A percentile compares a stretch with the other conserved stretches of the same genome.
These are phyloP conservation scores for Tylopilus intermedius DNA, from an alignment of 768 basidiomycete genomes.

Conservation along the genomic window DNA sequence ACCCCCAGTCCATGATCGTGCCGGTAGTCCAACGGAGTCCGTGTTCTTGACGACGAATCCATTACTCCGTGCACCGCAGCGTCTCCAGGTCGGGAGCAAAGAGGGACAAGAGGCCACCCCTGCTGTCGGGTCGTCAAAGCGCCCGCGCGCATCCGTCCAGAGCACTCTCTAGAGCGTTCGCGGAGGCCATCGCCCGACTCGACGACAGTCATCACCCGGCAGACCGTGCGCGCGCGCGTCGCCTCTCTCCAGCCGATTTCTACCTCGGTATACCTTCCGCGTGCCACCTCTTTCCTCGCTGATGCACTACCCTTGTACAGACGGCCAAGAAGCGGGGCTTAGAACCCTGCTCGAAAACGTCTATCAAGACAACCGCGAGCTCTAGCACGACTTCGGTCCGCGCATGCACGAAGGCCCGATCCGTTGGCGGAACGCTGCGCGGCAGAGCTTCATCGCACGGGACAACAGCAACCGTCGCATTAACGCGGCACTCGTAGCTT, in stretches of 20 bases:
- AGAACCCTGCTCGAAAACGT: conserved; percentile 84
- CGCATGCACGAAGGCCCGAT: conserved; percentile 76
- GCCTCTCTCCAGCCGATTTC: conserved; percentile 59
- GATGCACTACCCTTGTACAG: conserved; percentile 35
- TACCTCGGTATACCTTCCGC: conserved; percentile 49
- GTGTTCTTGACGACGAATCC: conserved; percentile 69
- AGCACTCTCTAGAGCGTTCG: conserved; percentile 44
- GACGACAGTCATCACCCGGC: conserved; percentile 51
- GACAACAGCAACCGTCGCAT: conserved; percentile 56
- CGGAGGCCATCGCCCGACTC: conserved; percentile 61
- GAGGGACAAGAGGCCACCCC: conserved; percentile 74
- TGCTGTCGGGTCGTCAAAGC: conserved; percentile 75
- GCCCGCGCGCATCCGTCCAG: conserved; percentile 60
- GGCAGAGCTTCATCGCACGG: conserved; percentile 63
- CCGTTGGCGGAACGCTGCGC: conserved; percentile 66
- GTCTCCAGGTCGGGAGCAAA: conserved; percentile 63
- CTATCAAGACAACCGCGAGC: conserved; percentile 62
- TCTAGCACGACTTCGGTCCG: conserved; percentile 68
- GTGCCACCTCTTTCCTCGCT: neutral
- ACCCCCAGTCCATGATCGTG: conserved; percentile 41
- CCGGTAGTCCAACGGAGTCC: conserved; percentile 80
- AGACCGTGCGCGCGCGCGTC: conserved; percentile 41
- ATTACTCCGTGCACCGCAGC: conserved; percentile 50
- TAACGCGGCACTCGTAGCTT: conserved; percentile 77
- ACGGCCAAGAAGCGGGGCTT: conserved; percentile 87